Evolutionary conservation across 306 rosid species (phyloP).

Genomic region (Lagenaria siceraria): DNA sequence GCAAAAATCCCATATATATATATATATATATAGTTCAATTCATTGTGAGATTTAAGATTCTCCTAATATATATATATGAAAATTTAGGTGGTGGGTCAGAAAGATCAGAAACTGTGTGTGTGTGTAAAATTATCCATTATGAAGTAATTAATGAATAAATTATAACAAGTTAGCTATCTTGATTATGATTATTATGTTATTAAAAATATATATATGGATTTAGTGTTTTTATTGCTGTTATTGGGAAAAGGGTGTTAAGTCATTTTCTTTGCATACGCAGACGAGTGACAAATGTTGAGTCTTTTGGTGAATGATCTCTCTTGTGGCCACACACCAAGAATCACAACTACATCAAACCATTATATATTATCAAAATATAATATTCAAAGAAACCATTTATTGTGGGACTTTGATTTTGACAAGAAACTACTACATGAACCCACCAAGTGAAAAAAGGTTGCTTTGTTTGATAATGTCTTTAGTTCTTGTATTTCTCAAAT

Average conservation of each 20-base stretch:
- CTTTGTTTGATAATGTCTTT: background rate
- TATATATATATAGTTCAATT: background rate
- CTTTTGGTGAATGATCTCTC: background rate
- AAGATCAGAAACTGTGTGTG: background rate
- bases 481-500: background rate
- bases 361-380: background rate
- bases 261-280: background rate
- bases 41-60: background rate
- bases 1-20: too few species aligned
- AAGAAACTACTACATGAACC: constrained; percentile 27
- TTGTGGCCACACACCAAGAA: background rate
- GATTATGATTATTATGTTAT: too few species aligned
- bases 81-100: background rate
- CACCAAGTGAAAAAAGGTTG: background rate
- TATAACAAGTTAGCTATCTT: too few species aligned
- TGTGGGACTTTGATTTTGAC: constrained; percentile 40
- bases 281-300: background rate
- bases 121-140: background rate
- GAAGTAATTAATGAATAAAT: too few species aligned
- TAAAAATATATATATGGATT: background rate
- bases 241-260: background rate
- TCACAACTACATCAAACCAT: background rate
- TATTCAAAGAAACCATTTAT: constrained; percentile 1
- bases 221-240: background rate
- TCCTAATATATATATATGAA: background rate